Percentiles rank a stretch among this genome's conserved stretches.
Conservation (phyloP, 2,329 filamentous ascomycete genomes). For the Elsinoe perseae region DNA sequence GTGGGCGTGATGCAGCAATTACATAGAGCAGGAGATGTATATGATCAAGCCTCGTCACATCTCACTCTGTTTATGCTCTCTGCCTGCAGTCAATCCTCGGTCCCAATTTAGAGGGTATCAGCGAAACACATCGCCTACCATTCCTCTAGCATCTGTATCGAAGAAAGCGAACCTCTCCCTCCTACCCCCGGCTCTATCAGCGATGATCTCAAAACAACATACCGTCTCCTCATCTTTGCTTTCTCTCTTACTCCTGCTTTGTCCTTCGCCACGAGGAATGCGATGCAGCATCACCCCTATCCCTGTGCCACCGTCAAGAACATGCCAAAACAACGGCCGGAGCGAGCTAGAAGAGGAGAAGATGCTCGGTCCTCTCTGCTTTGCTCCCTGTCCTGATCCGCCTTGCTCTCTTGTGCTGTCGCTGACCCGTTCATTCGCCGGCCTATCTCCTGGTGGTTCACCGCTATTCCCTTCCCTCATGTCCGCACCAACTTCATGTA, state of each 20-base stretch:
- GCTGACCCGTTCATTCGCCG: too few relatives aligned
- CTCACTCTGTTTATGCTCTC: not conserved
- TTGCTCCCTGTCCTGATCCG: slow-evolving; percentile 19
- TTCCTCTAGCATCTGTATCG: slow-evolving; percentile 15
- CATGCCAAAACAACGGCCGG: slow-evolving; percentile 33
- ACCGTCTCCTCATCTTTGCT: slow-evolving; percentile 25
- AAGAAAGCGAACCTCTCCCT: slow-evolving; percentile 34
- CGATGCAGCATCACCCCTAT: not conserved
- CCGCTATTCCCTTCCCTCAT: too few relatives aligned
- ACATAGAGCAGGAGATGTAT: not conserved
- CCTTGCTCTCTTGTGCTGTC: too few relatives aligned
- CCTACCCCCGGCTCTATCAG: slow-evolving; percentile 33
- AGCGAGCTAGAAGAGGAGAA: slow-evolving; percentile 32
- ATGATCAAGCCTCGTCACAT: too few relatives aligned
- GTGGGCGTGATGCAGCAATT: not conserved
- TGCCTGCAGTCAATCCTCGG: not conserved
- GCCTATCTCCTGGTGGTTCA: too few relatives aligned
- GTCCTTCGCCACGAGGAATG: slow-evolving; percentile 15
- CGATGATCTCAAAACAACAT: slow-evolving; percentile 38
- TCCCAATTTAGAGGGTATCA: not conserved
- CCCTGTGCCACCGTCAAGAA: slow-evolving; percentile 24
- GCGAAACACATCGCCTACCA: not conserved
- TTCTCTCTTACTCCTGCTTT: slow-evolving; percentile 1
- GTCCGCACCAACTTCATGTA: too few relatives aligned
- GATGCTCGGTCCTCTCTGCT: slow-evolving; percentile 28